These are phyloP conservation scores for Jamesozyma lodderae DNA, from an alignment of 805 yeast species.

Conservation along the genomic window DNA sequence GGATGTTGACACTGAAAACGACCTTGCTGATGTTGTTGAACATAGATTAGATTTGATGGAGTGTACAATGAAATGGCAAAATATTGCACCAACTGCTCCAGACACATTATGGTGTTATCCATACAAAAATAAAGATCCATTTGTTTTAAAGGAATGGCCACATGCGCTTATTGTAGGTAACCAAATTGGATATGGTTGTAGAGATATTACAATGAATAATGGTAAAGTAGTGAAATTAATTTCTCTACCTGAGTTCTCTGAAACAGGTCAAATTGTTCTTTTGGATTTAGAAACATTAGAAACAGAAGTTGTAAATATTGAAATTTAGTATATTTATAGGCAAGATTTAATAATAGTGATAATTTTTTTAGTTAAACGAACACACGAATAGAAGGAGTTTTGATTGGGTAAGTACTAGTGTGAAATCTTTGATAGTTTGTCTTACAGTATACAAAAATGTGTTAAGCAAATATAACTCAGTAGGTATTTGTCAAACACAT, in stretches of 20 bases:
- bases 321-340: constrained; percentile 8
- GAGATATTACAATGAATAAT: constrained; percentile 31
- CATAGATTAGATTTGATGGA: constrained; percentile 49
- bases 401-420: no score
- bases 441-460: no score
- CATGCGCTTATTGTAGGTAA: constrained; percentile 84
- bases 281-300: constrained; percentile 51
- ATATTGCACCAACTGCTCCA: constrained; percentile 88
- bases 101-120: constrained; percentile 92
- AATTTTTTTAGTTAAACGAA: neutral
- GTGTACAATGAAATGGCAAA: constrained; percentile 71
- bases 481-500: no score
- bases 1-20: neutral
- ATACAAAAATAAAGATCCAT: constrained; percentile 67
- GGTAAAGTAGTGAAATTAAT: constrained; percentile 41
- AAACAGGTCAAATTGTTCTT: constrained; percentile 56
- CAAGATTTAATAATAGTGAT: constrained; percentile 1
- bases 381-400: no score
- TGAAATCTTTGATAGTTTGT: no score
- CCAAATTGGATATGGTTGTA: constrained; percentile 53
- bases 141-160: constrained; percentile 69
- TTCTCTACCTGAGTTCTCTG: constrained; percentile 60
- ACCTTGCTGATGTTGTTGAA: constrained; percentile 15
- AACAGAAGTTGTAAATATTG: constrained; percentile 39
- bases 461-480: no score